phyloP scores from a whole-genome alignment of 2,329 filamentous ascomycete genomes.

The Apiospora arundinis region DNA sequence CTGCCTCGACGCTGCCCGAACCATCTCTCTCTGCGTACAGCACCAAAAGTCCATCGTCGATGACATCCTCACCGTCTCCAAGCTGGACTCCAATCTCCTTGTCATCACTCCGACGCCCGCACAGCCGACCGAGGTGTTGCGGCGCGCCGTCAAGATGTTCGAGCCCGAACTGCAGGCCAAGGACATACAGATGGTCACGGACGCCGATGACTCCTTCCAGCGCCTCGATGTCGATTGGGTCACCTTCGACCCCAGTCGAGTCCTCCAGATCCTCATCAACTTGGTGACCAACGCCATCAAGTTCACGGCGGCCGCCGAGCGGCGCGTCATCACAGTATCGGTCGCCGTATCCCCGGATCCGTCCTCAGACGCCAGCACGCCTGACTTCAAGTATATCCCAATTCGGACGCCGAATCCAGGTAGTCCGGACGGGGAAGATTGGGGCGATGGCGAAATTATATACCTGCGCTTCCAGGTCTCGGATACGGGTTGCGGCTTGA shows the following conservation, averaged over 20 bases:
- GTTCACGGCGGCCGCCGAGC: constrained; percentile 51
- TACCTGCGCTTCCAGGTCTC: constrained; percentile 60
- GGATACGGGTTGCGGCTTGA: constrained; percentile 70
- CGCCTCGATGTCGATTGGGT: constrained; percentile 60
- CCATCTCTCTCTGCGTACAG: constrained; percentile 61
- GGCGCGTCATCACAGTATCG: constrained; percentile 53
- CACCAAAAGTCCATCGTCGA: constrained; percentile 62
- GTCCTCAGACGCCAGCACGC: constrained; percentile 35
- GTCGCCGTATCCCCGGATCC: constrained; percentile 53
- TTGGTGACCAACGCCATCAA: constrained; percentile 68
- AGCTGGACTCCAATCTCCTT: constrained; percentile 61
- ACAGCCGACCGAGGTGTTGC: constrained; percentile 58
- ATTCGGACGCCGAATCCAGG: constrained; percentile 31
- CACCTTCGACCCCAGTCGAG: constrained; percentile 61
- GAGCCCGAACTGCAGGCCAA: constrained; percentile 63
- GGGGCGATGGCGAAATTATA: constrained; percentile 42
- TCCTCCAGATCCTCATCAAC: constrained; percentile 66
- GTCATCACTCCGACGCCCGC: constrained; percentile 61
- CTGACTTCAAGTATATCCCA: constrained; percentile 42
- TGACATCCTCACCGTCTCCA: constrained; percentile 55
- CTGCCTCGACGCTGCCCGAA: constrained; percentile 61
- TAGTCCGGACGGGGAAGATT: constrained; percentile 35
- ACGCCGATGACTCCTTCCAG: constrained; percentile 54
- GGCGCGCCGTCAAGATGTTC: constrained; percentile 63
- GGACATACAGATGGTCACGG: constrained; percentile 58